These are phyloP conservation scores for Ammopiptanthus mongolicus DNA, from an alignment of 306 rosid species.

Conservation along the genomic window DNA sequence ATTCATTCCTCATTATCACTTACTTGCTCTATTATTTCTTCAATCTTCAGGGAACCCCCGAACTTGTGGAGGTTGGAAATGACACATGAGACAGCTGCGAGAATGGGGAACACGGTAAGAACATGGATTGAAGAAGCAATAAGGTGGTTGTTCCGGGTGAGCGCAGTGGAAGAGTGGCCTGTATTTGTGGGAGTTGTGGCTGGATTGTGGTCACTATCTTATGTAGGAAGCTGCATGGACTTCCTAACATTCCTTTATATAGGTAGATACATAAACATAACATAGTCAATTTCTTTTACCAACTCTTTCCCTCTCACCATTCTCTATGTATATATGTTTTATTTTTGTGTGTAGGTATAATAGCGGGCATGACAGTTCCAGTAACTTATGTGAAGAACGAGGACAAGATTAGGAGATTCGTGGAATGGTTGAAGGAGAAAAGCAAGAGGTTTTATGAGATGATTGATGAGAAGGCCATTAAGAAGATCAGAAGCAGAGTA, in stretches of 20 bases:
- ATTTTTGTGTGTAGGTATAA: constrained; percentile 25
- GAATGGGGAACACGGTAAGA: constrained; percentile 19
- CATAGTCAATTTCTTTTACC: neutral
- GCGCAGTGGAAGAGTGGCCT: constrained; percentile 37
- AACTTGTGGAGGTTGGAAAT: constrained; percentile 30
- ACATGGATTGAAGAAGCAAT: constrained; percentile 40
- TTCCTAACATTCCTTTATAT: constrained; percentile 40
- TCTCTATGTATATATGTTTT: neutral
- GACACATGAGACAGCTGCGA: constrained; percentile 26
- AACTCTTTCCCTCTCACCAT: neutral
- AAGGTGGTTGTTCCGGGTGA: constrained; percentile 35
- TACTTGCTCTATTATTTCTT: neutral
- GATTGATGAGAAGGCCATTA: constrained; percentile 48
- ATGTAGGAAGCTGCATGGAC: constrained; percentile 33
- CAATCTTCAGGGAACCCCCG: constrained; percentile 37
- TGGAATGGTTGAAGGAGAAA: constrained; percentile 39
- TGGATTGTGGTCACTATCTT: constrained; percentile 44
- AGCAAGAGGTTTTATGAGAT: constrained; percentile 30
- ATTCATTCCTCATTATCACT: neutral
- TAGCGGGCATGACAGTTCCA: constrained; percentile 44
- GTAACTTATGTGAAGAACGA: constrained; percentile 38
- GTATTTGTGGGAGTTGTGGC: constrained; percentile 31
- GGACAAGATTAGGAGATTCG: constrained; percentile 32
- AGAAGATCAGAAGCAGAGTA: constrained; percentile 34
- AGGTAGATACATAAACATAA: constrained; percentile 23